phyloP scores from a whole-genome alignment of 768 basidiomycete species.

The Udeniomyces megalosporus region DNA sequence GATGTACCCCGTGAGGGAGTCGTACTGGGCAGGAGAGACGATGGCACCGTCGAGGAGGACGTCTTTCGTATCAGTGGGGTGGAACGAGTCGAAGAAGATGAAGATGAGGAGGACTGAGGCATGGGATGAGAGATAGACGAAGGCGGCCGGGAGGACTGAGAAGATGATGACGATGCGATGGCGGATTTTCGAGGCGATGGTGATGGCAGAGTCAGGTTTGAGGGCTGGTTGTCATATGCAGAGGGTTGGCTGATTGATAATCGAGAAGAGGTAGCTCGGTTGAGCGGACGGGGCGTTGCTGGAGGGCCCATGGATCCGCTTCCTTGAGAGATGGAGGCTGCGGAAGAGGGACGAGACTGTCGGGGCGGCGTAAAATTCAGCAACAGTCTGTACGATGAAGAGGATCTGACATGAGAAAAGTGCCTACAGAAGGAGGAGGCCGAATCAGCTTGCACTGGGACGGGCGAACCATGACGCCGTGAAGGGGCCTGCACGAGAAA shows the following conservation, averaged over 20 bases:
- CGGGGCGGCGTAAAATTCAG: neutral
- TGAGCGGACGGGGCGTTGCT: neutral
- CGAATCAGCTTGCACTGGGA: constrained; percentile 58
- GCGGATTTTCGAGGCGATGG: neutral
- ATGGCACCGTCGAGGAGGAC: neutral
- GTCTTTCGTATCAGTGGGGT: neutral
- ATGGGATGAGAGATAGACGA: neutral
- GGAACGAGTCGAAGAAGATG: neutral
- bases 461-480: constrained; percentile 80
- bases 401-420: too few relatives aligned
- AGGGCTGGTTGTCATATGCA: neutral
- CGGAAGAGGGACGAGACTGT: constrained; percentile 11
- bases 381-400: too few relatives aligned
- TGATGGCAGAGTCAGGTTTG: neutral
- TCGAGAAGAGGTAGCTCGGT: neutral
- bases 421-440: constrained; percentile 17
- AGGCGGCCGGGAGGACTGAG: neutral
- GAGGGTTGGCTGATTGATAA: neutral
- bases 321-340: neutral
- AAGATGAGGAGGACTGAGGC: neutral
- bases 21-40: neutral
- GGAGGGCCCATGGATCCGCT: neutral
- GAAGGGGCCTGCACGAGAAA: constrained; percentile 55
- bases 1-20: neutral
- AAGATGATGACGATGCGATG: neutral